Conservation (phyloP, 768 basidiomycete genomes). For the Termitomyces sp. region DNA sequence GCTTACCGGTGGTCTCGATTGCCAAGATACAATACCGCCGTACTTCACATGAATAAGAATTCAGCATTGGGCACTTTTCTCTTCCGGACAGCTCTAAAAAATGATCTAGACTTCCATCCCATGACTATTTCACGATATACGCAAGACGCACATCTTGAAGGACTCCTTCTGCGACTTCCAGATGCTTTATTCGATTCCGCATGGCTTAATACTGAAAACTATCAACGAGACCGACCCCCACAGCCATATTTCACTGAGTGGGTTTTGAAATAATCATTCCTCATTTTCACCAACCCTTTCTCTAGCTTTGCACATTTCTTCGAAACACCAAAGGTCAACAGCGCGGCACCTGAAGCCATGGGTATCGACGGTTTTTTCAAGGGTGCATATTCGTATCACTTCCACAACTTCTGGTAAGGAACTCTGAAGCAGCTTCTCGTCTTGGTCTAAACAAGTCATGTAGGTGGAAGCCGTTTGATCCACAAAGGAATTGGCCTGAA, state of each 20-base stretch:
- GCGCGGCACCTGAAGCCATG: conserved; percentile 79
- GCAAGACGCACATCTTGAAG: conserved; percentile 83
- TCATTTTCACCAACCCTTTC: conserved; percentile 4
- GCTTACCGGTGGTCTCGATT: conserved; percentile 95
- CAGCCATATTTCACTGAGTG: conserved; percentile 92
- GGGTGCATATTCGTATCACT: conserved; percentile 95
- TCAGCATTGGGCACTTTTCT: conserved; percentile 91
- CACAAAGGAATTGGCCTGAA: conserved; percentile 92
- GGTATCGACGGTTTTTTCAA: conserved; percentile 96
- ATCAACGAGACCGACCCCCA: conserved; percentile 88
- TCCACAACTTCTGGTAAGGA: conserved; percentile 86
- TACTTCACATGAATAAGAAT: conserved; percentile 88
- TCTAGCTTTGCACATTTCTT: conserved; percentile 86
- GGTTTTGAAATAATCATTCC: conserved; percentile 14
- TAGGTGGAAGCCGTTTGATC: conserved; percentile 97
- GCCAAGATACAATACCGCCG: conserved; percentile 94
- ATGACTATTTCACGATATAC: conserved; percentile 91
- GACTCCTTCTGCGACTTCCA: conserved; percentile 79
- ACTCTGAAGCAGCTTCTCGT: neutral
- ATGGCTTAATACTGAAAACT: conserved; percentile 91
- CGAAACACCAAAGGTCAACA: conserved; percentile 64
- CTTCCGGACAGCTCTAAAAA: conserved; percentile 91
- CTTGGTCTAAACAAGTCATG: neutral
- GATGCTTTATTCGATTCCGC: conserved; percentile 97
- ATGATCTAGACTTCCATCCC: conserved; percentile 94